These are phyloP conservation scores for Fusarium ambrosium DNA, from an alignment of 2,329 filamentous ascomycete genomes.

Conservation along the genomic window DNA sequence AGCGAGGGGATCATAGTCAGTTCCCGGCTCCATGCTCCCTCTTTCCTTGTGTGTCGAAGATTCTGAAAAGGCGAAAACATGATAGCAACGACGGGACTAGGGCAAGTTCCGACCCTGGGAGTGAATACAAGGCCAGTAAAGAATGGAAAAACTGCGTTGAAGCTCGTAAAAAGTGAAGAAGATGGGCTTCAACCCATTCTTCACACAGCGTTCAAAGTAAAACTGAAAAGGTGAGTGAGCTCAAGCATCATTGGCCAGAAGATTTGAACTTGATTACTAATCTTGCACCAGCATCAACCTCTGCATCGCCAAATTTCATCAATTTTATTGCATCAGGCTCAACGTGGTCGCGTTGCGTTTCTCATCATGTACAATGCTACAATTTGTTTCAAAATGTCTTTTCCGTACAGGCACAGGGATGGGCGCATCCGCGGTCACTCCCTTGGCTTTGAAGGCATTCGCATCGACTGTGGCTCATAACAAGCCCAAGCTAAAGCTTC, in stretches of 20 bases:
- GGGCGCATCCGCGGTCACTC: conserved; percentile 16
- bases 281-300: not conserved
- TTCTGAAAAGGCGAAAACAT: conserved; percentile 46
- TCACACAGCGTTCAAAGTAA: conserved; percentile 11
- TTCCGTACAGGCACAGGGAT: conserved; percentile 34
- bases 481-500: conserved; percentile 68
- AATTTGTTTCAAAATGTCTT: conserved; percentile 46
- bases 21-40: conserved; percentile 51
- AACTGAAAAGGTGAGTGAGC: conserved; percentile 4
- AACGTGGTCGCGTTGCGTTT: conserved; percentile 21
- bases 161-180: not conserved
- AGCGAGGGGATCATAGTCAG: conserved; percentile 31
- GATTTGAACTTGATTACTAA: conserved; percentile 40
- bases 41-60: conserved; percentile 37
- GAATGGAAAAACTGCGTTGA: not conserved
- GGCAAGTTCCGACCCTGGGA: conserved; percentile 17
- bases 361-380: conserved; percentile 57
- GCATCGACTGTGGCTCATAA: conserved; percentile 38
- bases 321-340: conserved; percentile 15
- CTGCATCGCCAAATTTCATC: conserved; percentile 11
- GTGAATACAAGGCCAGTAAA: conserved; percentile 7
- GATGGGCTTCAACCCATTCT: conserved; percentile 18
- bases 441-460: conserved; percentile 37
- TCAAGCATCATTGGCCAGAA: not conserved
- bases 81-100: conserved; percentile 35